These are phyloP conservation scores for Penicillium thymicola DNA, from an alignment of 2,329 filamentous ascomycete species.

Conservation along the genomic window DNA sequence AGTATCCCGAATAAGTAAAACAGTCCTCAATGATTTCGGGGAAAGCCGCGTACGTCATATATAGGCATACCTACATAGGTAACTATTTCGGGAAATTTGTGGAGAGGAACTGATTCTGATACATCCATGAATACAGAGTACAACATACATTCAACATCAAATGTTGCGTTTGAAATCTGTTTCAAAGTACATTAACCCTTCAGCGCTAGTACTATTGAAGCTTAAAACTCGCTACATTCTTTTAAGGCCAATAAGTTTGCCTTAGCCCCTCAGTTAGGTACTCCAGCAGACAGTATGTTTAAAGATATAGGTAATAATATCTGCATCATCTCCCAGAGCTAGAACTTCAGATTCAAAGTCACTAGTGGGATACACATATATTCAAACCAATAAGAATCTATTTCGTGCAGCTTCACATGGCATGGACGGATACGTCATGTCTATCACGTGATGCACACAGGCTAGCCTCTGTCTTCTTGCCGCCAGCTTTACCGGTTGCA, in stretches of 20 bases:
- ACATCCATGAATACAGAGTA: neutral
- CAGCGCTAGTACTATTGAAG: neutral
- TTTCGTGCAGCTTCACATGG: neutral
- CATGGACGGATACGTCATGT: constrained; percentile 20
- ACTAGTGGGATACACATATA: neutral
- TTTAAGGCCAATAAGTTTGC: neutral
- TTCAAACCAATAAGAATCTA: neutral
- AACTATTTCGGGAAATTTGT: neutral
- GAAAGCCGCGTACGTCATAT: constrained; percentile 5
- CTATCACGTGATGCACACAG: constrained; percentile 21
- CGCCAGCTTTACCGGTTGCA: constrained; percentile 24
- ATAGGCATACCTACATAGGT: neutral
- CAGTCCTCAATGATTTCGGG: neutral
- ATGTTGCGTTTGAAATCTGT: neutral
- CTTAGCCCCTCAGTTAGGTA: neutral
- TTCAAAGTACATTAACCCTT: neutral
- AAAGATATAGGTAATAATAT: neutral
- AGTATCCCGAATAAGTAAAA: neutral
- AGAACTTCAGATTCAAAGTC: neutral
- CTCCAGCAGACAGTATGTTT: neutral
- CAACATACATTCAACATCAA: neutral
- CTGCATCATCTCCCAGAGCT: neutral
- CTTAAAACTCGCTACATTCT: neutral
- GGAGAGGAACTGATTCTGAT: neutral
- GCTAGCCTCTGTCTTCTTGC: constrained; percentile 15